phyloP scores from a whole-genome alignment of 2,329 filamentous ascomycete genomes.

The Xylariaceae sp. region DNA sequence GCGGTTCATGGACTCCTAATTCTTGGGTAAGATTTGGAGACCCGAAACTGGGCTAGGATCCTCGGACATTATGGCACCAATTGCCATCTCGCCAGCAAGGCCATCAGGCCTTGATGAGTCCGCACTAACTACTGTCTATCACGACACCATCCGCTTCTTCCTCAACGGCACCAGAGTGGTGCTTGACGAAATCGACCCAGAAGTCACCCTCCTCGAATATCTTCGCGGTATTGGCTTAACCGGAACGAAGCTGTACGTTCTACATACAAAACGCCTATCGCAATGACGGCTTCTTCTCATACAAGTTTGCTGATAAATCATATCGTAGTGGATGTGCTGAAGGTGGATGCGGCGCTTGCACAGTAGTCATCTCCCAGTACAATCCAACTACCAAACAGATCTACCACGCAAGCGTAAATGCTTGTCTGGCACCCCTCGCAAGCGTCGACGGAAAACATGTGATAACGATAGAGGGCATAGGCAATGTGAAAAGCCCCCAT shows the following conservation, averaged over 20 bases:
- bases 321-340: constrained; percentile 74
- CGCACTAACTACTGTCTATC: constrained; percentile 69
- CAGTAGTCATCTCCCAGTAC: constrained; percentile 87
- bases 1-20: too few species aligned
- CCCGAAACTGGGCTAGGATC: background rate
- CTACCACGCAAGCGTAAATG: constrained; percentile 96
- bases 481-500: constrained; percentile 80
- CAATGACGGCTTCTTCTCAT: background rate
- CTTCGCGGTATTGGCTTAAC: constrained; percentile 88
- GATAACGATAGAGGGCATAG: constrained; percentile 95
- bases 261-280: background rate
- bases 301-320: constrained; percentile 3
- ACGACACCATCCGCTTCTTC: constrained; percentile 88
- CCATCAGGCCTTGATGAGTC: constrained; percentile 33
- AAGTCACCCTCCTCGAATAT: constrained; percentile 89
- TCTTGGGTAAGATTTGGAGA: too few species aligned
- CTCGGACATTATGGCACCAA: constrained; percentile 48
- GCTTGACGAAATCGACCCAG: constrained; percentile 83
- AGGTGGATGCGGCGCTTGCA: constrained; percentile 94
- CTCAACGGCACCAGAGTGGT: constrained; percentile 89
- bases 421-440: constrained; percentile 86
- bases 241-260: constrained; percentile 75
- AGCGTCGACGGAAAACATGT: constrained; percentile 97
- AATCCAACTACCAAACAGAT: constrained; percentile 90
- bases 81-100: constrained; percentile 48